phyloP scores from a whole-genome alignment of 2,329 filamentous ascomycete genomes.

The Epichloe aotearoae region DNA sequence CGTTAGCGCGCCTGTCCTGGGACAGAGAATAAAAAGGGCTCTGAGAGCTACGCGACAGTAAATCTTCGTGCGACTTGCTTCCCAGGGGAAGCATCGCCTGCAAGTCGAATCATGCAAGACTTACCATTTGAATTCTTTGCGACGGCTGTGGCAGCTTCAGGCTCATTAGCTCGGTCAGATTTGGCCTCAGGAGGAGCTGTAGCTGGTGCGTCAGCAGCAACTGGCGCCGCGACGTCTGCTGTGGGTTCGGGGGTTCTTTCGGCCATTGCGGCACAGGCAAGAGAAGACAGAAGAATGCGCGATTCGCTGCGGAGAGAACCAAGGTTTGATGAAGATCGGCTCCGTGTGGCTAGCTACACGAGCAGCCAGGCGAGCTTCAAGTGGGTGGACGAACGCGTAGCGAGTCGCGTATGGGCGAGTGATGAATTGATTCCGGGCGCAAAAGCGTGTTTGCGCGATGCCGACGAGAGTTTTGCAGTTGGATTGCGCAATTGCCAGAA shows the following conservation, averaged over 20 bases:
- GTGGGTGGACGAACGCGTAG: slow-evolving; percentile 10
- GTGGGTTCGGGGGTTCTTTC: slow-evolving; percentile 24
- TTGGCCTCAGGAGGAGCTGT: slow-evolving; percentile 11
- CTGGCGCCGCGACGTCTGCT: slow-evolving; percentile 20
- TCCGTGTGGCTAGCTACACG: neutral
- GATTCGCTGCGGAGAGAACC: neutral
- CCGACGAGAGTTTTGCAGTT: neutral
- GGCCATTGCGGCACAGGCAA: slow-evolving; percentile 20
- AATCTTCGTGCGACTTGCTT: neutral
- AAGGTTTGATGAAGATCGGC: slow-evolving; percentile 1
- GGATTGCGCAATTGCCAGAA: slow-evolving; percentile 5
- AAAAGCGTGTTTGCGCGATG: slow-evolving; percentile 4
- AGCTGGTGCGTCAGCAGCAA: slow-evolving; percentile 17
- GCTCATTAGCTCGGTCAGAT: slow-evolving; percentile 11
- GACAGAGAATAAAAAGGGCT: neutral
- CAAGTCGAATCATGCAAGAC: slow-evolving; percentile 8
- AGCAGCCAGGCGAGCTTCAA: slow-evolving; percentile 5
- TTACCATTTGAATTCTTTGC: slow-evolving; percentile 19
- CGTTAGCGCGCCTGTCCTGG: neutral
- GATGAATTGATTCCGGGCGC: slow-evolving; percentile 1
- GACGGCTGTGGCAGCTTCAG: slow-evolving; percentile 15
- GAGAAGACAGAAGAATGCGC: slow-evolving; percentile 10
- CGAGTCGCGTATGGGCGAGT: slow-evolving; percentile 8
- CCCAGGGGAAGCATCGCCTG: neutral
- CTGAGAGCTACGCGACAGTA: neutral